Evolutionary conservation across 2,329 filamentous ascomycete genomes (phyloP), one percentile per base, ranked within the genome.

Genomic region (Talaromyces sp.): DNA sequence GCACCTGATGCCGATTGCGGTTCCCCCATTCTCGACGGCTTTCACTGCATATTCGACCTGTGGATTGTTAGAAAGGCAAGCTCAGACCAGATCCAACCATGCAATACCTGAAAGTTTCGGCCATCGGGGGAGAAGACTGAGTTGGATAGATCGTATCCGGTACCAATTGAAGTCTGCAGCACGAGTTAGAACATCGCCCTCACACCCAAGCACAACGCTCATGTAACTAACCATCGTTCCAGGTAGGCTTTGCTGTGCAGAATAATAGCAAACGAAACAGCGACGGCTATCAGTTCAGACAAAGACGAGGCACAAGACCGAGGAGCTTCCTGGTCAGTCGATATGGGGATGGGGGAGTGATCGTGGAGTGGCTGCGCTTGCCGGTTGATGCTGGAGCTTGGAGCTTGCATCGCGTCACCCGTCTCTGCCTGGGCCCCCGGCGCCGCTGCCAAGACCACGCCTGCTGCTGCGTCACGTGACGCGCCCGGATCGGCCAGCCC

Each of bases 81-180:
- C 44, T 32, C 13, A 28, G 19, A 17, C 15, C 1, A 27, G 51
- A 36, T 15, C 27, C 55, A 51, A 11, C 60, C 28, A 25, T 30
- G 44, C 28, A 52, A 65, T 75, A 96, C 92, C 81, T 99, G 95
- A 80, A 99, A 99, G 80, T 99, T 99, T 71, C 95, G 91, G 75
- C 95, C 95, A 81, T 99, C 95, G 68, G 95, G 95, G 55, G 95
- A 98, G 85, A 98, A 99, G 83, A 98, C 96, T 74, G 95, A 98
- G 86, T 99, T 99, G 77, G 92, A 92, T 72, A 99, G 89, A 87
- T 99, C 95, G 82, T 99, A 99, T 75, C 95, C 95, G 73, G 95
- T 99, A 76, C 95, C 95, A 90, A 99, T 99, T 75, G 95, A 99
- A 74, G 95, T 99, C 95, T 99, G 64, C 22, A 17, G 30, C 8